Conservation (phyloP, 768 basidiomycete genomes). For the Termitomyces sp. region DNA sequence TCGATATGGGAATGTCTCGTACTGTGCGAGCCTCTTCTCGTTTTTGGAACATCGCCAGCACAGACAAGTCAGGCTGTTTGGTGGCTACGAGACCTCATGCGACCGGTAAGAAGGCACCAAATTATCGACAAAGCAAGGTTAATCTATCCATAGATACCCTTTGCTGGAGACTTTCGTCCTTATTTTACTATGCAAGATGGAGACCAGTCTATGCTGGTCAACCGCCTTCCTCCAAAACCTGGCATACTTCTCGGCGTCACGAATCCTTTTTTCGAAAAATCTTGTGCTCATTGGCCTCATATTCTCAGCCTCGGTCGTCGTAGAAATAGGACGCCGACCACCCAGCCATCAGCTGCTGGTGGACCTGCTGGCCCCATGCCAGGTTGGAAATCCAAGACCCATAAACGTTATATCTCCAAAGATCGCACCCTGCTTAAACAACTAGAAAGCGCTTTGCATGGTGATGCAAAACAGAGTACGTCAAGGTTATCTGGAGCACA, state of each 20-base stretch:
- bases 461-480: constrained; percentile 51
- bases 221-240: constrained; percentile 74
- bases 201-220: constrained; percentile 75
- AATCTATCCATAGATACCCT: constrained; percentile 57
- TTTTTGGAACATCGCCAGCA: constrained; percentile 78
- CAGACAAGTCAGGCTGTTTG: constrained; percentile 86
- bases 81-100: constrained; percentile 86
- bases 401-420: constrained; percentile 83
- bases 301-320: constrained; percentile 64
- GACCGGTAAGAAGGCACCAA: constrained; percentile 53
- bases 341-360: constrained; percentile 24
- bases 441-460: constrained; percentile 59
- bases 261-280: constrained; percentile 81
- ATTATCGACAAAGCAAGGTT: background rate
- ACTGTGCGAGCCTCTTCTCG: constrained; percentile 84
- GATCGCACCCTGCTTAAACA: constrained; percentile 72
- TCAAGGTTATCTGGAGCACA: constrained; percentile 12
- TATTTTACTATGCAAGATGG: constrained; percentile 96
- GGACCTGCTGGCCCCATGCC: constrained; percentile 51
- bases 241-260: constrained; percentile 83
- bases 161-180: constrained; percentile 83
- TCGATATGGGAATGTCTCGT: constrained; percentile 93
- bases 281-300: constrained; percentile 86
- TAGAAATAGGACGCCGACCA: constrained; percentile 12
- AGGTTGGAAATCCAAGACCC: constrained; percentile 76